Evolutionary conservation across 169 alveolate genomes (phyloP).

Genomic region (Plasmodium gaboni): DNA sequence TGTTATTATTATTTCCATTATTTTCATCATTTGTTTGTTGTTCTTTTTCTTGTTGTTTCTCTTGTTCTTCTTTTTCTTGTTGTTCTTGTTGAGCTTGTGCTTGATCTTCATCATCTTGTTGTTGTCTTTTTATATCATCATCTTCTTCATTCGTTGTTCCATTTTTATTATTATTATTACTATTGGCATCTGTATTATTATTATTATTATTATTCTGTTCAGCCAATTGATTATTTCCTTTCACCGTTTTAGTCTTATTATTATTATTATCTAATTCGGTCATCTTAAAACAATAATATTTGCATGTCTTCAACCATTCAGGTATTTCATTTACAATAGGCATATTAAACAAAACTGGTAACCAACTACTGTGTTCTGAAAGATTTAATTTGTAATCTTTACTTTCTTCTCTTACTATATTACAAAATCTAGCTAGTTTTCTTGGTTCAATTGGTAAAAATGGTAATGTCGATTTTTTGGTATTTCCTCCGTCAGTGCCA

Average conservation of each 20-base stretch:
- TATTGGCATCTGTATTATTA: background rate
- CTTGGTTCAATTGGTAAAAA: slow-evolving; percentile 76
- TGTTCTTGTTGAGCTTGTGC: background rate
- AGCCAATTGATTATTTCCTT: background rate
- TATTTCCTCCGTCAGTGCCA: background rate
- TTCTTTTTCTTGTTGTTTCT: background rate
- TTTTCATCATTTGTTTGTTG: background rate
- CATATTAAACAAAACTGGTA: slow-evolving; percentile 64
- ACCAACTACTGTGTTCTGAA: slow-evolving; percentile 28
- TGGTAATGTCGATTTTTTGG: slow-evolving; percentile 26
- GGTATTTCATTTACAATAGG: slow-evolving; percentile 73
- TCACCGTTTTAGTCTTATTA: background rate
- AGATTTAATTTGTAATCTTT: slow-evolving; percentile 66
- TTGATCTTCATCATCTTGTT: slow-evolving; percentile 7
- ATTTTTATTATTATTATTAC: background rate
- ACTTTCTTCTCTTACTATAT: slow-evolving; percentile 38
- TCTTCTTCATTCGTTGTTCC: slow-evolving; percentile 23
- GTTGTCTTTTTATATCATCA: slow-evolving; percentile 21
- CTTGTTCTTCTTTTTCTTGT: background rate
- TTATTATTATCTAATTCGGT: slow-evolving; percentile 19
- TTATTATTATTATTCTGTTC: slow-evolving; percentile 5
- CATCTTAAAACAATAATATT: slow-evolving; percentile 69
- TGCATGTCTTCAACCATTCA: slow-evolving; percentile 70
- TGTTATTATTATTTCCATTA: background rate
- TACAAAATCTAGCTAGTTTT: slow-evolving; percentile 79